Conservation (phyloP, 2,329 filamentous ascomycete species). For the Periconia sp. region DNA sequence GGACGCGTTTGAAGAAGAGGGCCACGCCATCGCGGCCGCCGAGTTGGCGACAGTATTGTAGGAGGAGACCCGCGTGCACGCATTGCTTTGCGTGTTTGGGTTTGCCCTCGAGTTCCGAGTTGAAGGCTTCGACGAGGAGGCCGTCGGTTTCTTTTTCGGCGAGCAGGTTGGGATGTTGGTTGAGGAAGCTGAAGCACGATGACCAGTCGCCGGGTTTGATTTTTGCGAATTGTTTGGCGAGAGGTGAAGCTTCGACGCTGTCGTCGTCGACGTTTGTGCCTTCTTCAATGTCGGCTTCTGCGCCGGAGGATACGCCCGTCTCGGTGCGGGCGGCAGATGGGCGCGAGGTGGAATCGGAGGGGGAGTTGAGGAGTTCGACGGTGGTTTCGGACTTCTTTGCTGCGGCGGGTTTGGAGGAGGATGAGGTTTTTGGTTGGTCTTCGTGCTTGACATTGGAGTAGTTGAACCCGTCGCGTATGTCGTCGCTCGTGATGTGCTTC, state of each 20-base stretch:
- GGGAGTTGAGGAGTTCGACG: slow-evolving; percentile 76
- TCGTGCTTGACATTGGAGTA: slow-evolving; percentile 70
- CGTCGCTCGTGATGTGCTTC: slow-evolving; percentile 91
- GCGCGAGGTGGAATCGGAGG: slow-evolving; percentile 32
- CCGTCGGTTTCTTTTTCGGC: slow-evolving; percentile 87
- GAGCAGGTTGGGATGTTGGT: slow-evolving; percentile 75
- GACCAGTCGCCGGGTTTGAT: slow-evolving; percentile 77
- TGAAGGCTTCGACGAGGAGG: slow-evolving; percentile 87
- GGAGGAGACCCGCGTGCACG: slow-evolving; percentile 87
- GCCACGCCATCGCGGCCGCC: slow-evolving; percentile 86
- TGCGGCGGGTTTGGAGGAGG: slow-evolving; percentile 28
- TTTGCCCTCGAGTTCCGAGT: slow-evolving; percentile 75
- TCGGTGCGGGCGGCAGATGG: slow-evolving; percentile 42
- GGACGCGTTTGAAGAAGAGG: slow-evolving; percentile 96
- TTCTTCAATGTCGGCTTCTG: slow-evolving; percentile 65
- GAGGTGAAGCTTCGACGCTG: slow-evolving; percentile 72
- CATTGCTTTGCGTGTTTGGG: slow-evolving; percentile 79
- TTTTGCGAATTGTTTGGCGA: slow-evolving; percentile 78
- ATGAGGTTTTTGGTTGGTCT: slow-evolving; percentile 24
- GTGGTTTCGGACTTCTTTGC: slow-evolving; percentile 23
- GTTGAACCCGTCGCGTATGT: slow-evolving; percentile 86
- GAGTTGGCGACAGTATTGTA: slow-evolving; percentile 92
- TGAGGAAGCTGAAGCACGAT: slow-evolving; percentile 73
- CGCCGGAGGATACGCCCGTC: slow-evolving; percentile 56
- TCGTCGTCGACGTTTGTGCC: slow-evolving; percentile 63